Evolutionary conservation across 768 basidiomycete species (phyloP).

Genomic region (Phanerodontia chrysosporium): DNA sequence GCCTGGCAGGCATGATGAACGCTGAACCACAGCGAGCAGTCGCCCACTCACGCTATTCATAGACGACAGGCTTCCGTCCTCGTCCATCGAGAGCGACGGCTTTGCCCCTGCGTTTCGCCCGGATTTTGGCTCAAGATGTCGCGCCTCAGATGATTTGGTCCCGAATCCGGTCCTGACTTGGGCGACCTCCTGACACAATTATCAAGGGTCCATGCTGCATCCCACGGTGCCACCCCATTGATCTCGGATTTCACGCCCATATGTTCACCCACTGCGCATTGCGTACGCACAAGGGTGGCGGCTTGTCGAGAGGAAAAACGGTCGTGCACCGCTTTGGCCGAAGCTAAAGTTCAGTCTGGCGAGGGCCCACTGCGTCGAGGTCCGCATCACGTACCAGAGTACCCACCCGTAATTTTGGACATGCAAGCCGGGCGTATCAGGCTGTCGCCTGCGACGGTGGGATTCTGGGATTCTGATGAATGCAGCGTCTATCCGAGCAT

Average conservation of each 20-base stretch:
- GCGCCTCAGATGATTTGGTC: too few species aligned
- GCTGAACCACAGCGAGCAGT: too few species aligned
- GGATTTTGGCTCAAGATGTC: too few species aligned
- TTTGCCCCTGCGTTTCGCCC: too few species aligned
- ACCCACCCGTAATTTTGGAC: constrained; percentile 6
- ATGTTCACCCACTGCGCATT: neutral
- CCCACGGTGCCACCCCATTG: neutral
- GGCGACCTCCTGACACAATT: too few species aligned
- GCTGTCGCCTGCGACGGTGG: neutral
- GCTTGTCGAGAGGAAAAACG: neutral
- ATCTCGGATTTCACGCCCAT: constrained; percentile 3
- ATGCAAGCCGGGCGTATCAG: neutral
- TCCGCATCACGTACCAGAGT: constrained; percentile 4
- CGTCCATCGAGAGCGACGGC: too few species aligned
- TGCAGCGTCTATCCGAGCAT: constrained; percentile 1
- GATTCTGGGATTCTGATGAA: constrained; percentile 7
- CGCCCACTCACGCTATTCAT: too few species aligned
- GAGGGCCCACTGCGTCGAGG: neutral
- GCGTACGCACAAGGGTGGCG: too few species aligned
- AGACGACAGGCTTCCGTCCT: too few species aligned
- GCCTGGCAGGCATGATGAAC: too few species aligned
- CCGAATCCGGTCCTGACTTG: too few species aligned
- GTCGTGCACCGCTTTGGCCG: neutral
- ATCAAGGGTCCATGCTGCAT: neutral
- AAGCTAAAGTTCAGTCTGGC: neutral